Conservation (phyloP, 805 yeast species). For the Suhomyces vadensis region DNA sequence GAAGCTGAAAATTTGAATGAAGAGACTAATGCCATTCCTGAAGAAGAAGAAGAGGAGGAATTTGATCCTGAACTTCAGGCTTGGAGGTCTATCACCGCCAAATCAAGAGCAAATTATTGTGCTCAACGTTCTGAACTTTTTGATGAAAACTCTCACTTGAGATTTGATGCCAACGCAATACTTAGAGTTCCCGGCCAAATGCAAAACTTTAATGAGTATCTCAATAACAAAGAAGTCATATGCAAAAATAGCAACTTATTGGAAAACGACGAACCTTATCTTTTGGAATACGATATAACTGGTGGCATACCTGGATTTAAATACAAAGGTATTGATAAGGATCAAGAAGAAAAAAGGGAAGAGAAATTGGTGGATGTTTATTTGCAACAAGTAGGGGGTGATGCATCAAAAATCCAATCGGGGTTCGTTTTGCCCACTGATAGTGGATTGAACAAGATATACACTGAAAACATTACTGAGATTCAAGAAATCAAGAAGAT, state of each 20-base stretch:
- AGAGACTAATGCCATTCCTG: conserved; percentile 37
- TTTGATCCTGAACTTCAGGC: conserved; percentile 75
- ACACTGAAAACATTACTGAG: conserved; percentile 66
- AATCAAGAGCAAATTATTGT: conserved; percentile 74
- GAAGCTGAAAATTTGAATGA: conserved; percentile 27
- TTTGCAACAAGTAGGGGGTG: conserved; percentile 28
- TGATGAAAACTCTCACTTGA: conserved; percentile 53
- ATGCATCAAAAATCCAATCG: conserved; percentile 25
- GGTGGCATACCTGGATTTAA: conserved; percentile 74
- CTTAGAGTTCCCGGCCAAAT: conserved; percentile 65
- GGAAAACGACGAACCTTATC: conserved; percentile 62
- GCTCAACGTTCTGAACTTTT: conserved; percentile 67
- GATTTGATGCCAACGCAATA: conserved; percentile 68
- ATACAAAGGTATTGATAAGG: conserved; percentile 51
- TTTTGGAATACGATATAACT: conserved; percentile 80
- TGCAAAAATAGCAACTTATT: conserved; percentile 45
- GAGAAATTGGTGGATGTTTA: conserved; percentile 36
- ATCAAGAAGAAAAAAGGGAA: conserved; percentile 41
- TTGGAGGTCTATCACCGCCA: conserved; percentile 84
- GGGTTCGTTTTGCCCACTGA: conserved; percentile 36
- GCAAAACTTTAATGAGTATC: conserved; percentile 56
- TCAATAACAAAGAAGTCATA: conserved; percentile 39
- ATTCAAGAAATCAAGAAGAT: conserved; percentile 87
- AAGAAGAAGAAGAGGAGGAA: conserved; percentile 56
- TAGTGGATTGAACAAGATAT: conserved; percentile 60